Conservation (phyloP, 768 basidiomycete species). For the Udeniomyces megalosporus region DNA sequence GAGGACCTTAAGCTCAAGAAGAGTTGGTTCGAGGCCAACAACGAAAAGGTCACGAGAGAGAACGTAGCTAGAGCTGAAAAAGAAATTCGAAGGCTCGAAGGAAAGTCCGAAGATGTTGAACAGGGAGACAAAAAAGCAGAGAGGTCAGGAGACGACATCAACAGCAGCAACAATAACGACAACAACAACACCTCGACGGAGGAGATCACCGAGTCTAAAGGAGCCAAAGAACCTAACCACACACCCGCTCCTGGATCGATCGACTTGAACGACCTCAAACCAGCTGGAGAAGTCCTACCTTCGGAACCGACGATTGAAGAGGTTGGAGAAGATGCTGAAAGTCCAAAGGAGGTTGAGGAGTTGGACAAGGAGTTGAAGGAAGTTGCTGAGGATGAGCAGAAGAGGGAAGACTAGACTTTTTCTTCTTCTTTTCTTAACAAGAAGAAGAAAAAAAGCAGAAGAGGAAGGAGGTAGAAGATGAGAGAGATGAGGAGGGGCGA, state of each 20-base stretch:
- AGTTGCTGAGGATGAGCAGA: constrained; percentile 8
- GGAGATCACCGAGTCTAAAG: not conserved
- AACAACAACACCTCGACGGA: not conserved
- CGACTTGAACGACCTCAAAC: not conserved
- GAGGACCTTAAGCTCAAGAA: constrained; percentile 88
- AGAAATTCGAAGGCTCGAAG: constrained; percentile 14
- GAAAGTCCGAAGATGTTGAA: not conserved
- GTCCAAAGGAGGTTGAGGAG: not conserved
- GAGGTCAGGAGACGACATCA: too few relatives aligned
- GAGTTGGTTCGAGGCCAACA: constrained; percentile 87
- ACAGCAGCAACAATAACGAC: too few relatives aligned
- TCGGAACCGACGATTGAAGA: constrained; percentile 2
- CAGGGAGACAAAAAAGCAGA: too few relatives aligned
- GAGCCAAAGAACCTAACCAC: not conserved
- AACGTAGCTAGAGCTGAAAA: constrained; percentile 13
- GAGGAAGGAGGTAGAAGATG: not conserved
- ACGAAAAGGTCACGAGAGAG: constrained; percentile 36
- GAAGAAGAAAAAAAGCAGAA: not conserved
- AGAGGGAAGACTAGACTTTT: not conserved
- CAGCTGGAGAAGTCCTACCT: not conserved
- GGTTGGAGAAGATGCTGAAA: not conserved
- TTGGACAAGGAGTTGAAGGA: constrained; percentile 13
- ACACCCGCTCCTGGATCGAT: constrained; percentile 1
- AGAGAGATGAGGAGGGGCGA: not conserved
- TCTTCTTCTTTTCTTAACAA: not conserved